These are phyloP conservation scores for Vigna nakashimae DNA, from an alignment of 306 rosid genomes.

Conservation along the genomic window DNA sequence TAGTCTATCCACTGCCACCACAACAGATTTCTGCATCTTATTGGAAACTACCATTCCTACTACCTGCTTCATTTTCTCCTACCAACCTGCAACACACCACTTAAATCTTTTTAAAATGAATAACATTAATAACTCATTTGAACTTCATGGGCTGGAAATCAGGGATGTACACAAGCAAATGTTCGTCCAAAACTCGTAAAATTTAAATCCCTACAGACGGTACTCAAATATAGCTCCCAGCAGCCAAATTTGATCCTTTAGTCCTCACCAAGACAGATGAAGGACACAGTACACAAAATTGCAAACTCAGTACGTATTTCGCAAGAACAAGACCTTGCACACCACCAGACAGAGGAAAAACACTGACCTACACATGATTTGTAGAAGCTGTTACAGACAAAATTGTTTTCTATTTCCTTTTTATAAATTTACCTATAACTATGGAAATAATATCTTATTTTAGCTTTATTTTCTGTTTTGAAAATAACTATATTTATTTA, in stretches of 20 bases:
- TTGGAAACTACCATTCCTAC: conserved; percentile 83
- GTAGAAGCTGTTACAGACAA: neutral
- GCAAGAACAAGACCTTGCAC: conserved; percentile 14
- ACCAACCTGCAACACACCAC: conserved; percentile 26
- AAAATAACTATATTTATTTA: neutral
- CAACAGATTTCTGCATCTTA: conserved; percentile 91
- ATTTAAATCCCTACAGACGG: neutral
- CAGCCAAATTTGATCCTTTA: neutral
- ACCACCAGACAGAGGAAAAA: neutral
- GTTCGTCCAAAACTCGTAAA: conserved; percentile 1
- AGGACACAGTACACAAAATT: neutral
- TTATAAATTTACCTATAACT: neutral
- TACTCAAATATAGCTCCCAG: neutral
- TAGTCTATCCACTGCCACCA: conserved; percentile 79
- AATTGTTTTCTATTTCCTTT: neutral
- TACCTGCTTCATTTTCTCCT: conserved; percentile 68
- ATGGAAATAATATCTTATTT: neutral
- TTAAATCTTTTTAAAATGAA: neutral
- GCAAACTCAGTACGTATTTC: neutral
- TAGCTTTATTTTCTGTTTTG: neutral
- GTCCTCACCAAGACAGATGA: neutral
- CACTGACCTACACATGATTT: neutral
- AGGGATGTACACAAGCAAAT: neutral
- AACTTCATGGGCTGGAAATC: neutral
- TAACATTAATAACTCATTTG: neutral